phyloP scores from a whole-genome alignment of 306 rosid species.

The Sicyos edulis region DNA sequence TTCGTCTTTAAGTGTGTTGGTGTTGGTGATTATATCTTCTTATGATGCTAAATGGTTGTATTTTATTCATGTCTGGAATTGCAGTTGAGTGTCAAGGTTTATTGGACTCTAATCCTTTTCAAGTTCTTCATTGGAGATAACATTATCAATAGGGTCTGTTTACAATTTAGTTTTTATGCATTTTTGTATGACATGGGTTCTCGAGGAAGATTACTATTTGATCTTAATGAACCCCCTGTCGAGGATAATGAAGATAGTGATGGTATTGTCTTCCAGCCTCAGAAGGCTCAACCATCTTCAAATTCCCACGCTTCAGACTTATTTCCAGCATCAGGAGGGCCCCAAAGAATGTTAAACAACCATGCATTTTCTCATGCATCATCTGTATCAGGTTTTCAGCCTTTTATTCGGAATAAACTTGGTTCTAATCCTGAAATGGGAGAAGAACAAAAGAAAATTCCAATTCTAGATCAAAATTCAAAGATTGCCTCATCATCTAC shows the following conservation, averaged over 20 bases:
- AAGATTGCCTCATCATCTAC: conserved; percentile 30
- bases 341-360: conserved; percentile 61
- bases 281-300: conserved; percentile 59
- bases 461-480: conserved; percentile 33
- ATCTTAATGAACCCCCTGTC: conserved; percentile 90
- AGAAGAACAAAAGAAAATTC: conserved; percentile 38
- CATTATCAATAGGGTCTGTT: conserved; percentile 22
- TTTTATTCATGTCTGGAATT: conserved; percentile 19
- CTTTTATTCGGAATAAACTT: conserved; percentile 67
- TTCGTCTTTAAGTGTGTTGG: background rate
- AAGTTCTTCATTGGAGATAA: conserved; percentile 11
- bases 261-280: conserved; percentile 48
- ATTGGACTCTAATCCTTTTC: conserved; percentile 8
- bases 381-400: conserved; percentile 88
- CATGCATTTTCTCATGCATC: conserved; percentile 75
- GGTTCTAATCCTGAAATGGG: conserved; percentile 37
- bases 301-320: conserved; percentile 44
- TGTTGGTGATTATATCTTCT: background rate
- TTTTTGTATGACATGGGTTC: conserved; percentile 94
- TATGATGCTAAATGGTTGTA: background rate
- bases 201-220: conserved; percentile 82
- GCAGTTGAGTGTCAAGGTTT: conserved; percentile 28
- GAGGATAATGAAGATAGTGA: conserved; percentile 74
- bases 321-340: conserved; percentile 40
- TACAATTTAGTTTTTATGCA: conserved; percentile 49